phyloP scores from a whole-genome alignment of 1,139 yeast species.

The Debaryomyces udenii region DNA sequence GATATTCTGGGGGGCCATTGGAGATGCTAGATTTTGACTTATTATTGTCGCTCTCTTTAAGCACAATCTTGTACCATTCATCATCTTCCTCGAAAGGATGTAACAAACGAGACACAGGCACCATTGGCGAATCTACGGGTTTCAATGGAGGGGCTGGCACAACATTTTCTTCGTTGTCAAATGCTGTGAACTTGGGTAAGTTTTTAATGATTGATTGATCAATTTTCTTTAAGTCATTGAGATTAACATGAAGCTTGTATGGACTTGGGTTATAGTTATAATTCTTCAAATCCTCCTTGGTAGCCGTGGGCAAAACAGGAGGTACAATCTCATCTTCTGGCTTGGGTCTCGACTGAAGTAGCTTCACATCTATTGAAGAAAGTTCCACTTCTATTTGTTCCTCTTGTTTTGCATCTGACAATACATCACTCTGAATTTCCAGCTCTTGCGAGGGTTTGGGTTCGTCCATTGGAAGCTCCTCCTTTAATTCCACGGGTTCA shows the following conservation, averaged over 20 bases:
- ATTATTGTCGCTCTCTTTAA: constrained; percentile 45
- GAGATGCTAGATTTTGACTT: constrained; percentile 12
- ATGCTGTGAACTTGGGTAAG: constrained; percentile 58
- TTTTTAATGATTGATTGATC: constrained; percentile 59
- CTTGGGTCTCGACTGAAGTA: constrained; percentile 31
- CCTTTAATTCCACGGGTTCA: not conserved
- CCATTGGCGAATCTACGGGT: constrained; percentile 30
- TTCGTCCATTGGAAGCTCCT: not conserved
- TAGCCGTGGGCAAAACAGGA: constrained; percentile 26
- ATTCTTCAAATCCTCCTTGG: constrained; percentile 25
- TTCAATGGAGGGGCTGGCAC: constrained; percentile 24
- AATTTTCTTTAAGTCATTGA: constrained; percentile 54
- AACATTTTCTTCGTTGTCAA: constrained; percentile 35
- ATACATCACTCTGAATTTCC: not conserved
- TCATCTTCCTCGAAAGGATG: constrained; percentile 66
- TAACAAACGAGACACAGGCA: constrained; percentile 58
- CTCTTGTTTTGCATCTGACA: not conserved
- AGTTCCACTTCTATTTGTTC: constrained; percentile 12
- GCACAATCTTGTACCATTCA: constrained; percentile 62
- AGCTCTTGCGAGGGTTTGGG: not conserved
- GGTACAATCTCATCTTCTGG: constrained; percentile 30
- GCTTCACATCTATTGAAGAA: constrained; percentile 29
- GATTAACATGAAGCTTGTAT: constrained; percentile 58
- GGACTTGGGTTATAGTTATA: constrained; percentile 26
- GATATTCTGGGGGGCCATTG: constrained; percentile 43